phyloP scores from a whole-genome alignment of 306 rosid species.

The Pterocarpus macrocarpus region DNA sequence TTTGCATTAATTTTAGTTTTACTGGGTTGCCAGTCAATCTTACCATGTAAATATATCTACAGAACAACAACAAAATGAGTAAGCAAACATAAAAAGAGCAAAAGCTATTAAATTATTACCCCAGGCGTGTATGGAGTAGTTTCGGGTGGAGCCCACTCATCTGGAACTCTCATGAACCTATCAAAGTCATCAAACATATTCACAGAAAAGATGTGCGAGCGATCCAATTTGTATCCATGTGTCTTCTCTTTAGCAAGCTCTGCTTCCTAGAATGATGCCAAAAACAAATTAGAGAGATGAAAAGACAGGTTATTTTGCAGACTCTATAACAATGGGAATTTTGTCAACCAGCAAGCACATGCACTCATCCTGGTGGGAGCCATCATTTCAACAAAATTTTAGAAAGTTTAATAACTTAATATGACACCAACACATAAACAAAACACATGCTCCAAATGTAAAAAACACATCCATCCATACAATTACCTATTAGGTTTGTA shows the following conservation, averaged over 20 bases:
- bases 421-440: neutral
- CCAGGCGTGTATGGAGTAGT: slow-evolving; percentile 69
- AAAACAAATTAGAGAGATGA: neutral
- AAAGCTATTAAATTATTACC: slow-evolving; percentile 53
- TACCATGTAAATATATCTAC: neutral
- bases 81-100: neutral
- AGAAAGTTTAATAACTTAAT: neutral
- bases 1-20: neutral
- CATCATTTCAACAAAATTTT: neutral
- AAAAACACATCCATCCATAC: too few relatives aligned
- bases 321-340: neutral
- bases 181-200: slow-evolving; percentile 88
- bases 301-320: neutral
- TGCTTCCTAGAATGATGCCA: slow-evolving; percentile 69
- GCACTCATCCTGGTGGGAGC: neutral
- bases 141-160: slow-evolving; percentile 93
- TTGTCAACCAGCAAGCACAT: neutral
- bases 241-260: slow-evolving; percentile 93
- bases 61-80: neutral
- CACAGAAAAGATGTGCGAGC: slow-evolving; percentile 76
- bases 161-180: slow-evolving; percentile 81
- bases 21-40: neutral
- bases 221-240: slow-evolving; percentile 88
- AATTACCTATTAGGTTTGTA: too few relatives aligned
- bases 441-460: too few relatives aligned